Conservation (phyloP, 108 stramenopile genomes). For the Cyclostephanos tholiformis region DNA sequence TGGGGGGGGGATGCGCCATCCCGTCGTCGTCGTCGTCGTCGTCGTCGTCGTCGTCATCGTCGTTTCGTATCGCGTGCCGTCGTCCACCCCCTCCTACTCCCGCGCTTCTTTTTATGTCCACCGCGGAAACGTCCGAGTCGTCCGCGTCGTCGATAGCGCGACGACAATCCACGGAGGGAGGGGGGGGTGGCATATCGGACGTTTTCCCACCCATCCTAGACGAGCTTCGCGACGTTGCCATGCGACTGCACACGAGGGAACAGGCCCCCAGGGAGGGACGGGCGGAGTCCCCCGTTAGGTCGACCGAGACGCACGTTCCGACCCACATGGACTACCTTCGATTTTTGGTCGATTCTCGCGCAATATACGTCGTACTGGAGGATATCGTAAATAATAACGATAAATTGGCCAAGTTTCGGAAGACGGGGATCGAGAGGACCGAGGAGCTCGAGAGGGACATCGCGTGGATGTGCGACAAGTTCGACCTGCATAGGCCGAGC, state of each 20-base stretch:
- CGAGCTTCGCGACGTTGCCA: slow-evolving; percentile 90
- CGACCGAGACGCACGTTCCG: slow-evolving; percentile 58
- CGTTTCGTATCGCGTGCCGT: too few species aligned
- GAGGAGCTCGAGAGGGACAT: slow-evolving; percentile 80
- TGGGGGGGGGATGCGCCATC: background rate
- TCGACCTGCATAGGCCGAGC: slow-evolving; percentile 47
- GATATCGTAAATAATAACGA: slow-evolving; percentile 63
- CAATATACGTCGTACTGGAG: slow-evolving; percentile 85
- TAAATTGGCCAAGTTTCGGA: slow-evolving; percentile 66
- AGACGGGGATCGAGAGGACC: slow-evolving; percentile 87
- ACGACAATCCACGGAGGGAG: slow-evolving; percentile 1
- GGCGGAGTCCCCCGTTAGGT: slow-evolving; percentile 50
- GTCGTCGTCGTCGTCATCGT: too few species aligned
- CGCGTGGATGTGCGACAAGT: slow-evolving; percentile 78
- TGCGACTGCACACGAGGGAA: slow-evolving; percentile 88
- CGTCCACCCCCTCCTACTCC: too few species aligned
- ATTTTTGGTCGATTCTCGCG: slow-evolving; percentile 82
- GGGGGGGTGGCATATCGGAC: too few species aligned
- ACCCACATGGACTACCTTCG: slow-evolving; percentile 74
- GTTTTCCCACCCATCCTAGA: slow-evolving; percentile 28
- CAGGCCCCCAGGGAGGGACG: slow-evolving; percentile 92
- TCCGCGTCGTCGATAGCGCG: background rate
- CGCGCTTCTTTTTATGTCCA: slow-evolving; percentile 8
- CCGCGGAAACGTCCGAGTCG: slow-evolving; percentile 14
- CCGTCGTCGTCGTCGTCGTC: background rate